Evolutionary conservation across 2,329 filamentous ascomycete species (phyloP), one percentile per base, ranked within the genome.

Genomic region (Claviceps sp.): DNA sequence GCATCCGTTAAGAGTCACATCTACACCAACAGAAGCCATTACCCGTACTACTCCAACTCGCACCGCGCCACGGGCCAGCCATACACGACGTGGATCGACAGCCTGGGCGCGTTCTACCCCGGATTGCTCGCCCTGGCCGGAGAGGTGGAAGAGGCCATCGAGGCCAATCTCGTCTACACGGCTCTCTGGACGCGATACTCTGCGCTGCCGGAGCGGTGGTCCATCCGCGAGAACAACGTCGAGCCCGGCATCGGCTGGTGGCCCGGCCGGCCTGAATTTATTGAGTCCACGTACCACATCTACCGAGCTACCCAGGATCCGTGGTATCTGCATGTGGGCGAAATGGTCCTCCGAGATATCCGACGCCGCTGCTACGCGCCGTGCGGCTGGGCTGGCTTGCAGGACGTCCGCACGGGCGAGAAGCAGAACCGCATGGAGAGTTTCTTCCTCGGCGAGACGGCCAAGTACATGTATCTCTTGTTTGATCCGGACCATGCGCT

Each of bases 401-500:
- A 89, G 61, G 84, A 90, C 64, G 86, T 91, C 8, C 73, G 83
- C 37, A 87, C 79, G 5, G 91, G 91, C 3, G 88, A 96, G 68
- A 81, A 88, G 67, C 87, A 80, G 59, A 90, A 98, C 64, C 85
- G 93, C 37, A 97, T 97, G 93, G 93, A 98, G 68, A 97, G 91
- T 64, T 98, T 97, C 74, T 97, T 97, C 62, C 76, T 98, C 1
- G 91, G 93, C 14, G 93, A 98, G 68, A 98, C 93, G 1, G 84
- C 88, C 45, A 96, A 97, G 67, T 98, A 98, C 66, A 74, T 98
- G 56, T 97, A 94, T 65, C 72, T 98, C 51, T 78, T 97, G 2
- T 97, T 94, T 65, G 87, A 95, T 57, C 77, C 83, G 4, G 77
- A 82, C 14, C 93, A 97, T 67, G 88, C 90, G 0, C 71, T 98